Evolutionary conservation across 768 basidiomycete species (phyloP), one percentile per base, ranked within the genome.

Genomic region (Tylopilus sp.): DNA sequence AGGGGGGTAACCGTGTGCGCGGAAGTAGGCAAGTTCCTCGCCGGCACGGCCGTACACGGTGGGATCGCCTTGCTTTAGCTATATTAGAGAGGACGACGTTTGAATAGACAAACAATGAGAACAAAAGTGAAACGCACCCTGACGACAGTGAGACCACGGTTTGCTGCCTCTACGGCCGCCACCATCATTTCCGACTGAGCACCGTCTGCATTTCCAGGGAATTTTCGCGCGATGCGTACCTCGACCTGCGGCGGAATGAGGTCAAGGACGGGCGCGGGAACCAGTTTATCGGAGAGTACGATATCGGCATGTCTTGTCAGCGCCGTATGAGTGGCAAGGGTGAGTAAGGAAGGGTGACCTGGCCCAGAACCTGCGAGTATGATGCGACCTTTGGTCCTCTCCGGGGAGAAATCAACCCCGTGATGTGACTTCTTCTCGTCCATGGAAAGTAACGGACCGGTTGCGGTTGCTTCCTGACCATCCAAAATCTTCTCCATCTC

Each of bases 51-150:
- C 97, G 65, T 97, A 99, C 0, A 99, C 84, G 16, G 88, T 86
- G 12, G 97, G 97, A 67, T 99, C 97, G 13, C 97, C 97, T 77
- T 98, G 97, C 73, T 99, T 98, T 17, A 99, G 78, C 89, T 92
- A 45, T 21, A 40, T 38, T 2, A 3, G 7, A n/a, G 16, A 9
- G 1, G 34, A n/a, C n/a, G n/a, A n/a, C 38, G 25, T 3, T 9
- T 16, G 41, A 41, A 42, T 14, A 13, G 11, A 17, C 7, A 40
- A 36, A 6, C 3, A 14, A 19, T 4, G n/a, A 1, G 14, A 19
- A 34, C 12, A 46, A 25, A 1, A 76, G 1, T 1, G 31, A 8
- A n/a, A 29, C 87, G 44, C 63, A 92, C 90, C 48, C 96, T 77
- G 30, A 99, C 89, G 24, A 99, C 95, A 7, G 84, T 87, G 54